These are phyloP conservation scores for Zygoascus biomembranicola DNA, from an alignment of 805 yeast species.

Conservation along the genomic window DNA sequence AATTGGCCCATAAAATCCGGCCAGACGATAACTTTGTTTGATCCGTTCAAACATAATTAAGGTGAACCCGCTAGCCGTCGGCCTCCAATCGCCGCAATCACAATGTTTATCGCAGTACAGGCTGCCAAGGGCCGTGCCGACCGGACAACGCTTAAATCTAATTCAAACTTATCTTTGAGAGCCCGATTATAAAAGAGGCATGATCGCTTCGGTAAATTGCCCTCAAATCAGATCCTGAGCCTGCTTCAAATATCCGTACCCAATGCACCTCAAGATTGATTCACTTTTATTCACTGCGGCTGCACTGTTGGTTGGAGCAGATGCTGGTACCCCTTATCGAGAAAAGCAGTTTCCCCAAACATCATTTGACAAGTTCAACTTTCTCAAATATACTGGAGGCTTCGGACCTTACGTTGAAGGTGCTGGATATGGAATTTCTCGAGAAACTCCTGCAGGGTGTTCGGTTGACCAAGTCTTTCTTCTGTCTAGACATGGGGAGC, in stretches of 20 bases:
- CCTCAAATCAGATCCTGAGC: too few relatives aligned
- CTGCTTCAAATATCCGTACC: neutral
- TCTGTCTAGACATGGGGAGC: constrained; percentile 50
- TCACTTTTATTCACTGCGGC: neutral
- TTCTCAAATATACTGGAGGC: constrained; percentile 41
- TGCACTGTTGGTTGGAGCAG: neutral
- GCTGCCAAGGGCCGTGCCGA: neutral
- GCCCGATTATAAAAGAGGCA: neutral
- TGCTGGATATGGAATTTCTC: constrained; percentile 44
- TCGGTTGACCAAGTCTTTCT: constrained; percentile 46
- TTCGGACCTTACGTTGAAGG: constrained; percentile 45
- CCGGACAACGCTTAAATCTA: neutral
- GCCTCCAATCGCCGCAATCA: neutral
- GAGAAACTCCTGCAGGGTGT: constrained; percentile 45
- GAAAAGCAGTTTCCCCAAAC: constrained; percentile 17
- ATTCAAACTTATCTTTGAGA: neutral
- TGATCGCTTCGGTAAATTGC: neutral
- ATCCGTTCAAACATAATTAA: too few relatives aligned
- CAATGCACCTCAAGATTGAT: neutral
- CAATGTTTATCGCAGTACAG: neutral
- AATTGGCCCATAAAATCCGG: too few relatives aligned
- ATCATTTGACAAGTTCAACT: constrained; percentile 36
- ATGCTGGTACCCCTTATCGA: neutral
- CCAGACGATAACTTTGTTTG: too few relatives aligned
- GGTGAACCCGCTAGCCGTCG: neutral